Percentiles rank a stretch among this genome's conserved stretches.
phyloP scores from a whole-genome alignment of 2,329 filamentous ascomycete species.

The Chrysosporium queenslandicum region DNA sequence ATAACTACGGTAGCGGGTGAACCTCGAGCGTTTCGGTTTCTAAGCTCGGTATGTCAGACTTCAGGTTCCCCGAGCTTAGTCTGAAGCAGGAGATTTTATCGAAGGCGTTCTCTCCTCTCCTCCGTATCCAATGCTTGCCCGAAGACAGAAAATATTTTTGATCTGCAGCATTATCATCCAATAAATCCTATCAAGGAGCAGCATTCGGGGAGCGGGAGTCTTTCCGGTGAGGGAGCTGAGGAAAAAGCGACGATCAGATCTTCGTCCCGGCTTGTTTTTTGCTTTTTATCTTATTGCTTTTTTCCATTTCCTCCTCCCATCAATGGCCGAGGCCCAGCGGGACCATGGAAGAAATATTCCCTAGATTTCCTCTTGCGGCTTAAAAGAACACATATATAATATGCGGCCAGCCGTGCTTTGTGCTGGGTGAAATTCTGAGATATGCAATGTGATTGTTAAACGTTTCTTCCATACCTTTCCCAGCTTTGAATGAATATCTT shows the following conservation, averaged over 20 bases:
- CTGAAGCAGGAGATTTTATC: too few relatives aligned
- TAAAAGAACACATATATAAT: slow-evolving; percentile 5
- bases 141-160: neutral
- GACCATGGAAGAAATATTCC: neutral
- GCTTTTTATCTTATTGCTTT: neutral
- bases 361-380: slow-evolving; percentile 1
- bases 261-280: slow-evolving; percentile 2
- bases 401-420: slow-evolving; percentile 1
- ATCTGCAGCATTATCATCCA: slow-evolving; percentile 6
- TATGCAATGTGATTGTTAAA: slow-evolving; percentile 7
- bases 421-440: neutral
- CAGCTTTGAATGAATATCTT: neutral
- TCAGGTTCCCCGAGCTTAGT: too few relatives aligned
- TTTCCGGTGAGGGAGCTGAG: neutral
- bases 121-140: too few relatives aligned
- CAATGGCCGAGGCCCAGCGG: neutral
- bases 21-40: too few relatives aligned
- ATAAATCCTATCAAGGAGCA: neutral
- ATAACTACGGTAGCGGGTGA: too few relatives aligned
- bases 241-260: slow-evolving; percentile 7
- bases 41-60: too few relatives aligned
- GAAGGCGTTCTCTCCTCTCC: too few relatives aligned
- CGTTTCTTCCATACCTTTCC: neutral
- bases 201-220: neutral
- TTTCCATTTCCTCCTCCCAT: neutral